Evolutionary conservation across 1,284 basidiomycete species (phyloP).

Genomic region (Trichosporon asahii): DNA sequence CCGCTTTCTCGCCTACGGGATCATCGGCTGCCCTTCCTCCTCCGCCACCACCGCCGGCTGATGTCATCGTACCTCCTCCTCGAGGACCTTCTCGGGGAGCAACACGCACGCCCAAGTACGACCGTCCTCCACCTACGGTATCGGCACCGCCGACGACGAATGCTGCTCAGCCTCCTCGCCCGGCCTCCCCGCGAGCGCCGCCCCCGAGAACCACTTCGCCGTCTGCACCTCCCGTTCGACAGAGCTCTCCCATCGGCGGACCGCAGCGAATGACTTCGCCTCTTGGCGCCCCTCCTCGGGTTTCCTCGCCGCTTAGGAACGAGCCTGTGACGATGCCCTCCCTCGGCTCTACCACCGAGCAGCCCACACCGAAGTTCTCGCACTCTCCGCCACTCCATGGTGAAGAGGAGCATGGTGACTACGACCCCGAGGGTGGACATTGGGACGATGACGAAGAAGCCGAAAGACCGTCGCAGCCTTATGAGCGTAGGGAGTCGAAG

Average conservation of each 20-base stretch:
- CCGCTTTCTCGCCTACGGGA: neutral
- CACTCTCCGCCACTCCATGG: conserved; percentile 11
- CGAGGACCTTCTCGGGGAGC: conserved; percentile 3
- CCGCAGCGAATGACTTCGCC: conserved; percentile 1
- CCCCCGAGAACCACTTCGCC: conserved; percentile 5
- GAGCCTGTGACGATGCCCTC: conserved; percentile 11
- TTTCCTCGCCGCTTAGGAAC: conserved; percentile 23
- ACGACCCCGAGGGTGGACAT: conserved; percentile 21
- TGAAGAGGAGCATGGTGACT: conserved; percentile 5
- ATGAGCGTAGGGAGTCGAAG: neutral
- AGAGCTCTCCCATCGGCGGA: neutral
- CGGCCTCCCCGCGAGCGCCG: conserved; percentile 6
- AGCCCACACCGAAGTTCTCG: neutral
- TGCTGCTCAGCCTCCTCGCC: neutral
- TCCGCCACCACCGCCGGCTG: neutral
- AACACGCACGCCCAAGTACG: conserved; percentile 2
- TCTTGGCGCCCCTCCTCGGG: conserved; percentile 19
- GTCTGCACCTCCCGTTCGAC: neutral
- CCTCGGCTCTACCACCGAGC: neutral
- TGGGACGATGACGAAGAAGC: conserved; percentile 1
- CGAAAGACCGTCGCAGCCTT: neutral
- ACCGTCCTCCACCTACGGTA: conserved; percentile 1
- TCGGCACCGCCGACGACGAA: neutral
- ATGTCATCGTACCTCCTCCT: neutral
- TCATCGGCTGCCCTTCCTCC: neutral